A percentile compares a stretch with the other conserved stretches of the same genome.
phyloP scores from a whole-genome alignment of 1,139 yeast genomes.

The Martiniozyma asiatica region DNA sequence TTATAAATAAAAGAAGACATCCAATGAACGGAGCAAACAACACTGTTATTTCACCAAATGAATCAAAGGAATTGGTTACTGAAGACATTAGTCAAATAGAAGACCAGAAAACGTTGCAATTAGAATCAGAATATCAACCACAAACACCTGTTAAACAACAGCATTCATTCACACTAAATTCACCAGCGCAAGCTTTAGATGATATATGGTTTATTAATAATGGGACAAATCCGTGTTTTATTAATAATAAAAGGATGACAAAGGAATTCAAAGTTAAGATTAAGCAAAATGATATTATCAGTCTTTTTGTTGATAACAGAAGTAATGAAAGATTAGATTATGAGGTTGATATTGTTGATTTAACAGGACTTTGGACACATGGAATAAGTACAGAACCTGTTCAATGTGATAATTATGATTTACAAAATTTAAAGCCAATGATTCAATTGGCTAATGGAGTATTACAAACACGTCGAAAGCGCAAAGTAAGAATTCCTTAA shows the following conservation, averaged over 20 bases:
- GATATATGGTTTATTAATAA: constrained; percentile 76
- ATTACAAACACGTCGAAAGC: background rate
- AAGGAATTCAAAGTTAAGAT: constrained; percentile 51
- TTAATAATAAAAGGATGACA: constrained; percentile 49
- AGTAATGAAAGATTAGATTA: constrained; percentile 42
- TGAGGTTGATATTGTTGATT: constrained; percentile 37
- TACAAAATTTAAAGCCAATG: constrained; percentile 2
- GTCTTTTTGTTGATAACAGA: constrained; percentile 49
- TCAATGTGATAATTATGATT: constrained; percentile 3
- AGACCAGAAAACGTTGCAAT: too few relatives aligned
- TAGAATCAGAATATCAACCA: too few relatives aligned
- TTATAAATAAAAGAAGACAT: constrained; percentile 48
- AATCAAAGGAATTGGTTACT: too few relatives aligned
- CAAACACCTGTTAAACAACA: too few relatives aligned
- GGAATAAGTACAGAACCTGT: constrained; percentile 9
- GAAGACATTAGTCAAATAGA: too few relatives aligned
- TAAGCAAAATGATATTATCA: constrained; percentile 52
- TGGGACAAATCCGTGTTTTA: constrained; percentile 69
- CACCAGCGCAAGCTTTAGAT: constrained; percentile 51
- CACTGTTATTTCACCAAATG: too few relatives aligned
- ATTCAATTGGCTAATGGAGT: constrained; percentile 3
- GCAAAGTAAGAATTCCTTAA: too few relatives aligned
- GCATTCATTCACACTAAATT: too few relatives aligned
- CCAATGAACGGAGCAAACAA: constrained; percentile 25
- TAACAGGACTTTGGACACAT: constrained; percentile 41